Percentiles rank a stretch among this genome's conserved stretches.
Evolutionary conservation across 1,284 basidiomycete species (phyloP).

Genomic region (Ustilago hordei): DNA sequence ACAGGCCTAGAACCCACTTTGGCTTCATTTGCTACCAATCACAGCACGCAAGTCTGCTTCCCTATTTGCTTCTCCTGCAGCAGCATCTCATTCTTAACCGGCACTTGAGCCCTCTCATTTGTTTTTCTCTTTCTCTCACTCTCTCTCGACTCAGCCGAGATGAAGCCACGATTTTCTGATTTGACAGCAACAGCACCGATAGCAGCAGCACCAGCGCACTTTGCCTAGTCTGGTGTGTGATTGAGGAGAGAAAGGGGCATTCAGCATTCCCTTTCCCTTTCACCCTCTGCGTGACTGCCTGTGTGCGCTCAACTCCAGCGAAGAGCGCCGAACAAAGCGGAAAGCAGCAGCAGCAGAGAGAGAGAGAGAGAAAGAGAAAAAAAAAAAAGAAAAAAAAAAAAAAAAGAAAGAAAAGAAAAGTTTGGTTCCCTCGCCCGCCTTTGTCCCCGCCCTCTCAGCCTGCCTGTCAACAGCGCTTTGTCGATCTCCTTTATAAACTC

Average conservation of each 20-base stretch:
- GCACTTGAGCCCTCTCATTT: slow-evolving; percentile 4
- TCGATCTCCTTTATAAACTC: slow-evolving; percentile 37
- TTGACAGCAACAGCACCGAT: no score
- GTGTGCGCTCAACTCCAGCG: background rate
- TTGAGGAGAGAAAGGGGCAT: slow-evolving; percentile 12
- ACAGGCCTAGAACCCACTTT: background rate
- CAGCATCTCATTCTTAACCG: background rate
- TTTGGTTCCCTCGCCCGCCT: background rate
- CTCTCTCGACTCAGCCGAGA: slow-evolving; percentile 17
- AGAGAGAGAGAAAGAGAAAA: background rate
- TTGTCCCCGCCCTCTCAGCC: slow-evolving; percentile 4
- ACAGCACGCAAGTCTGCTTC: slow-evolving; percentile 3
- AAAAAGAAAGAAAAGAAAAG: slow-evolving; percentile 2
- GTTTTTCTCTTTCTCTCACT: no score
- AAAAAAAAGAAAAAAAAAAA: no score
- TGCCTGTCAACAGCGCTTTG: slow-evolving; percentile 16
- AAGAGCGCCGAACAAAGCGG: slow-evolving; percentile 3
- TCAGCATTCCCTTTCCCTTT: background rate
- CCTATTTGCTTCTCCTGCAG: slow-evolving; percentile 15
- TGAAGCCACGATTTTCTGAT: slow-evolving; percentile 22
- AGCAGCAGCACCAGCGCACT: background rate
- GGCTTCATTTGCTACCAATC: slow-evolving; percentile 18
- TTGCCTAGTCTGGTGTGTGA: background rate
- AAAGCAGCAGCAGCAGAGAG: slow-evolving; percentile 14
- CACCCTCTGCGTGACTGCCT: background rate